Conservation (phyloP, 495 filamentous ascomycete species). For the Endocarpon pusillum region DNA sequence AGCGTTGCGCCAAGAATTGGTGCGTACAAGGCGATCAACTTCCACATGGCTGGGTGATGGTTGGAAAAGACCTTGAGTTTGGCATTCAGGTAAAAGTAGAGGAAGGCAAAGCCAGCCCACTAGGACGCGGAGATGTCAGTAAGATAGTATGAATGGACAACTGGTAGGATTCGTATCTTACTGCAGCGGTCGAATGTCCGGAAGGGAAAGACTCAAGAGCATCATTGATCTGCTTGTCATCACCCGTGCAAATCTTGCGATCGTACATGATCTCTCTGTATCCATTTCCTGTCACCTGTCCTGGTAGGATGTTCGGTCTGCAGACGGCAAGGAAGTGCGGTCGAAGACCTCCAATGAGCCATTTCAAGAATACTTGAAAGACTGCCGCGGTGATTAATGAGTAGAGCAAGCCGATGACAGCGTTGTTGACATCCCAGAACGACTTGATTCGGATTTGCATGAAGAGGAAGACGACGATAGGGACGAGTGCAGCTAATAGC, state of each 20-base stretch:
- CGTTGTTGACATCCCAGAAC: conserved; percentile 54
- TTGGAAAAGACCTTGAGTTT: conserved; percentile 39
- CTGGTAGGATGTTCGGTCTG: conserved; percentile 20
- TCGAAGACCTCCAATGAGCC: conserved; percentile 32
- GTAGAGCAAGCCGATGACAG: conserved; percentile 41
- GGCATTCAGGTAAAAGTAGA: conserved; percentile 37
- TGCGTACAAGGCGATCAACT: conserved; percentile 36
- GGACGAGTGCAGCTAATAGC: conserved; percentile 21
- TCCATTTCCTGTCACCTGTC: conserved; percentile 21
- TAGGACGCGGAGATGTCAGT: neutral
- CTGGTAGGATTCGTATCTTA: conserved; percentile 1
- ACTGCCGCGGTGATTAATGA: conserved; percentile 37
- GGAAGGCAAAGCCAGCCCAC: conserved; percentile 30
- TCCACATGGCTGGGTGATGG: conserved; percentile 47
- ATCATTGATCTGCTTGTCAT: conserved; percentile 27
- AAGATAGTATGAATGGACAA: neutral
- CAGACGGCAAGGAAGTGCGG: conserved; percentile 37
- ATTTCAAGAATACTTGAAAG: conserved; percentile 38
- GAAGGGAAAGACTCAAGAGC: conserved; percentile 30
- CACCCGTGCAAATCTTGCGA: conserved; percentile 30
- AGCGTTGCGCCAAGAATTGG: conserved; percentile 40
- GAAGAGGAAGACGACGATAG: conserved; percentile 23
- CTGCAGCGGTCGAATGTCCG: conserved; percentile 34
- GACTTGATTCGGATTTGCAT: conserved; percentile 42
- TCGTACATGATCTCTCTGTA: conserved; percentile 31